Percentiles rank a stretch among this genome's conserved stretches.
These are phyloP conservation scores for Neonectria hederae DNA, from an alignment of 2,329 filamentous ascomycete genomes.

Conservation along the genomic window DNA sequence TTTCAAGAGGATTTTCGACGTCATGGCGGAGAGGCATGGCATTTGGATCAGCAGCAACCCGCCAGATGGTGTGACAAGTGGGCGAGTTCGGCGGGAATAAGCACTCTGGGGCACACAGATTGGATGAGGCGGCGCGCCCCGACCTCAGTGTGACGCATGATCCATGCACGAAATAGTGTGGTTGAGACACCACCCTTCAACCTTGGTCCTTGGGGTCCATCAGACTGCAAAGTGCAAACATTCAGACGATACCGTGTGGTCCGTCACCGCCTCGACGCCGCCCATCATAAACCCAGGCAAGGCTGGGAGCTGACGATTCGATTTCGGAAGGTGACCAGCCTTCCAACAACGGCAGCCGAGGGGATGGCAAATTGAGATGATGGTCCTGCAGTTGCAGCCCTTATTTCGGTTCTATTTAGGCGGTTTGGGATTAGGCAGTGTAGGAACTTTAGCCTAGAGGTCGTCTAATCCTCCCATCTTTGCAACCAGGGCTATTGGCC, in stretches of 20 bases:
- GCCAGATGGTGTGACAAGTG: slow-evolving; percentile 37
- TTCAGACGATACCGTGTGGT: background rate
- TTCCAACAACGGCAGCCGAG: slow-evolving; percentile 2
- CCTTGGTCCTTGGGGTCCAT: slow-evolving; percentile 5
- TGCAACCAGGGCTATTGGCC: background rate
- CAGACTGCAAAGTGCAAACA: background rate
- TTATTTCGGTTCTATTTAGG: slow-evolving; percentile 20
- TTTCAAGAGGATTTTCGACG: slow-evolving; percentile 35
- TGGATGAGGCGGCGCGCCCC: slow-evolving; percentile 25
- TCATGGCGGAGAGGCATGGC: slow-evolving; percentile 31
- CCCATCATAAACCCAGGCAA: background rate
- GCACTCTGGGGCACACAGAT: slow-evolving; percentile 27
- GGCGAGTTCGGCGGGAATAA: slow-evolving; percentile 37
- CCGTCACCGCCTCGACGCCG: slow-evolving; percentile 13
- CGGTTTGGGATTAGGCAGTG: slow-evolving; percentile 8
- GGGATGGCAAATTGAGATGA: slow-evolving; percentile 1
- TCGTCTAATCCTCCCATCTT: background rate
- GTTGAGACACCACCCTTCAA: slow-evolving; percentile 26
- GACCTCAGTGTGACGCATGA: slow-evolving; percentile 29
- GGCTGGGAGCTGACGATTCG: background rate
- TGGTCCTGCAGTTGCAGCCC: slow-evolving; percentile 4
- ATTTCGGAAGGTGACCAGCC: slow-evolving; percentile 2
- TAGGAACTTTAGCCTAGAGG: background rate
- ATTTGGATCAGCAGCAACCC: slow-evolving; percentile 34
- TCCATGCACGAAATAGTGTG: slow-evolving; percentile 15